Evolutionary conservation across 371 early-diverging fungal genomes (phyloP).

Genomic region (Entomophthora muscae): DNA sequence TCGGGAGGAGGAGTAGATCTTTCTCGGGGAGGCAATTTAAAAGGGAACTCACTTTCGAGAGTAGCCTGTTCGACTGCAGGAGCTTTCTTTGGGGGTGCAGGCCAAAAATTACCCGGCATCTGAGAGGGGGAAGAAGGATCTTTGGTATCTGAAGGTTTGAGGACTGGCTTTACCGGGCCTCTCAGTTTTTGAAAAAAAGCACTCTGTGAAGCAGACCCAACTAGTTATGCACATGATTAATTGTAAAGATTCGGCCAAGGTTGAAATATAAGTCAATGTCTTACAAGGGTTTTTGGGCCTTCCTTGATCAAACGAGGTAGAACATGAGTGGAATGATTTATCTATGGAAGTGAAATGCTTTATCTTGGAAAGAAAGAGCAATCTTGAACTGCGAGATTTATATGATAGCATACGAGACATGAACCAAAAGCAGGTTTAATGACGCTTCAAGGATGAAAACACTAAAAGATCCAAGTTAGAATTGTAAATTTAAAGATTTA

Average conservation of each 20-base stretch:
- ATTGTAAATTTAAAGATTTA: too few species aligned
- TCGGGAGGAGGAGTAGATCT: neutral
- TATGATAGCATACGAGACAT: neutral
- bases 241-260: neutral
- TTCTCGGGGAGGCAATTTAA: neutral
- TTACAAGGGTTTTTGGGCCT: neutral
- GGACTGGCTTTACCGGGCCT: neutral
- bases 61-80: neutral
- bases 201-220: neutral
- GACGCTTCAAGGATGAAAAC: neutral
- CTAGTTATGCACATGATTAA: neutral
- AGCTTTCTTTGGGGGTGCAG: neutral
- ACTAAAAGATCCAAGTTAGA: too few species aligned
- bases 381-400: neutral
- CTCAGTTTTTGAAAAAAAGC: neutral
- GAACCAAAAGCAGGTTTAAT: neutral
- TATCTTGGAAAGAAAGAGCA: neutral
- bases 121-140: neutral
- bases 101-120: neutral
- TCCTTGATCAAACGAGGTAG: neutral
- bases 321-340: neutral
- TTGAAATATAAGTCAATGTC: neutral
- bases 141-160: neutral
- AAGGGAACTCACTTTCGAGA: neutral
- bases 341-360: neutral